phyloP scores from a whole-genome alignment of 768 basidiomycete genomes.

The Leccinum subtestaceum region DNA sequence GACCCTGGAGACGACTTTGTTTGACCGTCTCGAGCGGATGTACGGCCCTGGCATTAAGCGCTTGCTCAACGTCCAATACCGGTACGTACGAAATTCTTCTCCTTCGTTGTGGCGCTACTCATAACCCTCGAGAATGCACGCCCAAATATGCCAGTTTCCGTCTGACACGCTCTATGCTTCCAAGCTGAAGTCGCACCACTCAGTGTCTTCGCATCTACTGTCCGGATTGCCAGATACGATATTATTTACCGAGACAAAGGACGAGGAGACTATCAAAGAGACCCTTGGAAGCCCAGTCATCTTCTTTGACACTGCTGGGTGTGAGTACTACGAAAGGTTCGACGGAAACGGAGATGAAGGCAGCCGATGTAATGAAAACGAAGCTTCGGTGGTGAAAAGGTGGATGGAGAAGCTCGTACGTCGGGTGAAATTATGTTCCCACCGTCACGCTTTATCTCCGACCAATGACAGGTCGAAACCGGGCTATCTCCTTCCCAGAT shows the following conservation, averaged over 20 bases:
- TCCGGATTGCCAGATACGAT: conserved; percentile 58
- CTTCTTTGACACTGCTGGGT: conserved; percentile 93
- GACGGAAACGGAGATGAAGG: conserved; percentile 85
- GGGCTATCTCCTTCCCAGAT: conserved; percentile 72
- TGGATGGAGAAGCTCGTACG: conserved; percentile 82
- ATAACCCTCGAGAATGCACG: conserved; percentile 67
- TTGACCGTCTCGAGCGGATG: conserved; percentile 87
- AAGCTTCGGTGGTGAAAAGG: conserved; percentile 77
- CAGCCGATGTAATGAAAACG: conserved; percentile 92
- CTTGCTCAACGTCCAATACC: conserved; percentile 88
- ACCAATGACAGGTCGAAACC: conserved; percentile 44
- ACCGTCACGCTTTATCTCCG: neutral
- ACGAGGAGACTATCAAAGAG: conserved; percentile 71
- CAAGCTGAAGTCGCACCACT: conserved; percentile 63
- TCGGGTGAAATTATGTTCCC: neutral
- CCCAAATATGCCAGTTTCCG: conserved; percentile 81
- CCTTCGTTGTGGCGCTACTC: neutral
- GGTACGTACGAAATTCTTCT: conserved; percentile 40
- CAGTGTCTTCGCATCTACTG: conserved; percentile 74
- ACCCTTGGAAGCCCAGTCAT: conserved; percentile 74
- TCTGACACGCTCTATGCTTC: conserved; percentile 77
- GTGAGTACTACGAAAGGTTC: conserved; percentile 85
- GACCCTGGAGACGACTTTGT: conserved; percentile 84
- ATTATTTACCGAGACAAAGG: conserved; percentile 32
- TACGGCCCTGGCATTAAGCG: conserved; percentile 81